Conservation (phyloP, 768 basidiomycete genomes). For the Postia placenta region DNA sequence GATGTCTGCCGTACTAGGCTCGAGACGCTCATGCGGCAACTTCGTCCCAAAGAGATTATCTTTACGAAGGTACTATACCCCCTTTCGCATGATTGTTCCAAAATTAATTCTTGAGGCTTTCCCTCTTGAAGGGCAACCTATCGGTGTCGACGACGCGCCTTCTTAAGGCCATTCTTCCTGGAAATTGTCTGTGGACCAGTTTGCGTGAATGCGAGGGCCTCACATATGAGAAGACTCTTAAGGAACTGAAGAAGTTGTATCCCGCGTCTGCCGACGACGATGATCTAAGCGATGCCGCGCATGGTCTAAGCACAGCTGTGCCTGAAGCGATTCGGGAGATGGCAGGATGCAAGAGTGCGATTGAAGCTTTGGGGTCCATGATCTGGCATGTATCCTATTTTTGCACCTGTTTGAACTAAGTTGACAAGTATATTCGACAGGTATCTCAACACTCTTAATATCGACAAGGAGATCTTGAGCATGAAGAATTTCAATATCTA, state of each 20-base stretch:
- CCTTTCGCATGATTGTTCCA: neutral
- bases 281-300: conserved; percentile 42
- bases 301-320: conserved; percentile 30
- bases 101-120: neutral
- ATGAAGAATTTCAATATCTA: conserved; percentile 98
- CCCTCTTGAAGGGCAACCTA: conserved; percentile 62
- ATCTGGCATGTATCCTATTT: conserved; percentile 58
- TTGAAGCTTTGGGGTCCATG: conserved; percentile 87
- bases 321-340: conserved; percentile 76
- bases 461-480: conserved; percentile 90
- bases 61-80: conserved; percentile 68
- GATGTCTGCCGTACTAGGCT: conserved; percentile 89
- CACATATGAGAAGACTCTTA: conserved; percentile 61
- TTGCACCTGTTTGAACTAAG: neutral
- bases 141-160: conserved; percentile 78
- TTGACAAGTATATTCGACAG: conserved; percentile 27
- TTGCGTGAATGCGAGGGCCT: conserved; percentile 82
- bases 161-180: conserved; percentile 74
- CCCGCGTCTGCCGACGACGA: conserved; percentile 35
- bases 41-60: conserved; percentile 87
- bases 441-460: conserved; percentile 90
- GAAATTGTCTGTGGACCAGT: conserved; percentile 83
- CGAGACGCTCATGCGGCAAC: conserved; percentile 88
- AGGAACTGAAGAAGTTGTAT: conserved; percentile 65
- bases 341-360: conserved; percentile 56